phyloP scores from a whole-genome alignment of 164 flowering plant species.

The Vitis amurensis region DNA sequence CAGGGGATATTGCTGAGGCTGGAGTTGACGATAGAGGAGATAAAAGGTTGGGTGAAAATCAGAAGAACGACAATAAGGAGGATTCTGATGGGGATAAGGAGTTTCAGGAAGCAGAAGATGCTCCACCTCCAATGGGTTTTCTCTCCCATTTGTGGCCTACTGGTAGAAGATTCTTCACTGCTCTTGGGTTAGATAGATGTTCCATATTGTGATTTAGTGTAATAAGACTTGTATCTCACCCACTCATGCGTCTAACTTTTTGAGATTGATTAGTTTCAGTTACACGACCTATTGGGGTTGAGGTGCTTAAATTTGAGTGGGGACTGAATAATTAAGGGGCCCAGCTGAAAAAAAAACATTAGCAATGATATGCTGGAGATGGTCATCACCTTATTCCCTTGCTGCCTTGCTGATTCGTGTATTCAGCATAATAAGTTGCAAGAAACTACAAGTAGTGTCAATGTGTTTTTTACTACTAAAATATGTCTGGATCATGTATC shows the following conservation, averaged over 20 bases:
- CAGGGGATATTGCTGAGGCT: conserved; percentile 89
- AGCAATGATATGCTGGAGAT: too few relatives aligned
- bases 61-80: conserved; percentile 17
- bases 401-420: too few relatives aligned
- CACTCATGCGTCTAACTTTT: neutral
- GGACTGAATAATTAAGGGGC: too few relatives aligned
- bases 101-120: conserved; percentile 26
- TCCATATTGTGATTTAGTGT: conserved; percentile 47
- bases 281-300: too few relatives aligned
- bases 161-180: conserved; percentile 53
- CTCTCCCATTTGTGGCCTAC: conserved; percentile 60
- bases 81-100: conserved; percentile 30
- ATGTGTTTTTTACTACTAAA: too few relatives aligned
- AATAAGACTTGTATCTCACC: neutral
- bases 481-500: too few relatives aligned
- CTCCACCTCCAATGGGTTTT: conserved; percentile 36
- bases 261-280: too few relatives aligned
- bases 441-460: too few relatives aligned
- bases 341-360: too few relatives aligned
- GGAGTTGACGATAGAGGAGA: conserved; percentile 23
- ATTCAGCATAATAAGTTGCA: too few relatives aligned
- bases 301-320: too few relatives aligned
- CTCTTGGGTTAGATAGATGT: conserved; percentile 61
- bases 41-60: conserved; percentile 22
- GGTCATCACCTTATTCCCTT: too few relatives aligned